These are phyloP conservation scores for Sarcodon aspratus DNA, from an alignment of 768 basidiomycete species.

Conservation along the genomic window DNA sequence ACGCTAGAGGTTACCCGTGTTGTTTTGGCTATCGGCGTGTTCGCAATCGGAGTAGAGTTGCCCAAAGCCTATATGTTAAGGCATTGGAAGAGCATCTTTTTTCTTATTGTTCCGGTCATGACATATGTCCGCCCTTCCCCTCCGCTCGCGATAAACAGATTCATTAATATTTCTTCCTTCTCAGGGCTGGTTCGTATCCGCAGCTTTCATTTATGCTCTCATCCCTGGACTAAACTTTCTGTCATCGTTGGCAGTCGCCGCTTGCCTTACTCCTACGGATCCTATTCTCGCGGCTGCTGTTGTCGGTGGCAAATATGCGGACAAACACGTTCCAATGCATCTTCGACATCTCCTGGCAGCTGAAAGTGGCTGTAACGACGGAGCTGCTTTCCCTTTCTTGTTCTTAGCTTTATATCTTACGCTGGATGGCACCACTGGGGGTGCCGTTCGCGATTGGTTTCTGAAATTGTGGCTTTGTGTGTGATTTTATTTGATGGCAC, in stretches of 20 bases:
- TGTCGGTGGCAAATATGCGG: constrained; percentile 92
- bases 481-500: constrained; percentile 15
- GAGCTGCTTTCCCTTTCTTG: constrained; percentile 92
- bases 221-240: constrained; percentile 87
- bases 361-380: constrained; percentile 93
- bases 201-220: constrained; percentile 82
- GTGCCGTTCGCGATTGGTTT: constrained; percentile 82
- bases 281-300: constrained; percentile 90
- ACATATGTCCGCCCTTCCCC: constrained; percentile 49
- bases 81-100: constrained; percentile 88
- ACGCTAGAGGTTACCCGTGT: constrained; percentile 88
- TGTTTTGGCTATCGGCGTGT: constrained; percentile 92
- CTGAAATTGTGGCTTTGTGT: constrained; percentile 76
- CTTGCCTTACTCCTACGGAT: constrained; percentile 91
- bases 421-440: constrained; percentile 46
- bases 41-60: constrained; percentile 95
- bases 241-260: constrained; percentile 80
- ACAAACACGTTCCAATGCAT: constrained; percentile 91
- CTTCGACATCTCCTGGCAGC: constrained; percentile 52
- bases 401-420: constrained; percentile 84
- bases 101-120: constrained; percentile 77
- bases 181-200: constrained; percentile 92
- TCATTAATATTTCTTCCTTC: constrained; percentile 1
- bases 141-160: not conserved
- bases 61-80: constrained; percentile 89